Base-by-base conservation (phyloP, 257 asterid species). In the Marsdenia floribunda region DNA sequence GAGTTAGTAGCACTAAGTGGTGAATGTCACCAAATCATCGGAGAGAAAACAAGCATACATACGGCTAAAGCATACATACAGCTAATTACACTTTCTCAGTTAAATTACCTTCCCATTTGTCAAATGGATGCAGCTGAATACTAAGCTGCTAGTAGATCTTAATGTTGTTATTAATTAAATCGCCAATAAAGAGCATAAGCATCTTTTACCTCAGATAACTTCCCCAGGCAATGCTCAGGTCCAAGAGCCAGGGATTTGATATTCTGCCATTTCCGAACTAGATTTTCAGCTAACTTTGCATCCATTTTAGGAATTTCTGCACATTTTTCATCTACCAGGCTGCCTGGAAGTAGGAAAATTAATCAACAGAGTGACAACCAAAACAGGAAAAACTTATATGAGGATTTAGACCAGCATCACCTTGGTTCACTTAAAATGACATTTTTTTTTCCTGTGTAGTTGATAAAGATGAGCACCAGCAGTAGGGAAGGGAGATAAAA, bases 221-320 rank as follows among this genome's bases (percentile, higher is more conserved):
- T 85, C 52, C 68, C 90, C 77, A 88, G 76, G 84, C 82, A 81
- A 74, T 92, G 99, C 65, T 89, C 93, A 19, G 96, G 93, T 83
- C 99, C 98, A 68, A 94, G 99, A 63, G 97, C 97, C 74, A 83
- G 86, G 73, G 99, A 89, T 84, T 92, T 94, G 64, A 92, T 82
- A 61, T 76, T 81, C 84, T 95, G 97, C 99, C 98, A 95, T 86
- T 88, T 88, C 71, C 86, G 88, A 74, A 95, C 96, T 33, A 95
- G 83, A 84, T 77, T 83, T 83, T 90, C 99, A 1, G 99, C 97
- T 68, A 87, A 85, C 73, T 96, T 86, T 60, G 97, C 96, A 84
- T 89, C 95, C 97, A 92, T 92, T 81, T 90, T 86, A n/a, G 97
- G 89, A 74, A 88, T 65, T 80, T 89, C 90, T 47, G 76, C 90